Evolutionary conservation across 129 eudicot species (phyloP), one percentile per base, ranked within the genome.

Genomic region (Artemisia annua): DNA sequence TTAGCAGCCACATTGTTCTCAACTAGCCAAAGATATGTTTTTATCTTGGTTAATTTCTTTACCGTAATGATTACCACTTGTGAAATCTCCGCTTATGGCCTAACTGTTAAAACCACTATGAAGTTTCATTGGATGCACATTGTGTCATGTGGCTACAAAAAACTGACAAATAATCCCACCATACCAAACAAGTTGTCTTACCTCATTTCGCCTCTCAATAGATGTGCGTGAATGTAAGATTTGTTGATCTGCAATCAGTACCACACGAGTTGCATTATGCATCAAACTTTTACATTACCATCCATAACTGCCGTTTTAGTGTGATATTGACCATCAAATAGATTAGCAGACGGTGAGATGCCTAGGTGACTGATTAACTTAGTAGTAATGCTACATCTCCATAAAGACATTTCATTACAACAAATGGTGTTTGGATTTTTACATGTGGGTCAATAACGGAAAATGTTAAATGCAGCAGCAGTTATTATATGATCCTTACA

Each of bases 31-130:
- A 39, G 10, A 39, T 55, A 39, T 63, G 16, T 57, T 39, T 65
- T 30, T 48, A 73, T 61, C 28, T 61, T 69, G 48, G 11, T 60
- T 69, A n/a, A n/a, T n/a, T 69, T 77, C 76, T 78, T 54, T 72
- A 53, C 65, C 7, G 56, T 32, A 32, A 81, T 46, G 32, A 75
- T 70, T 76, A 71, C 15, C 20, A 28, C 51, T 48, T 70, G 64
- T 69, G 53, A 75, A 65, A 39, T 22, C 44, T 15, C 18, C 17
- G 61, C 63, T 19, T 58, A 46, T 71, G 48, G 58, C 51, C 62
- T 35, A 71, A 71, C 3, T 73, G 52, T 48, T 73, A 44, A 39
- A 60, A 73, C 51, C 61, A 73, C 78, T 50, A 73, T 73, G 32
- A 39, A 39, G 46, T 39, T 59, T 68, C 50, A 18, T 48, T 46